Percentiles rank a stretch among this genome's conserved stretches.
Evolutionary conservation across 176 grass and related monocot genomes (phyloP).

Genomic region (Bothriochloa decipiens): DNA sequence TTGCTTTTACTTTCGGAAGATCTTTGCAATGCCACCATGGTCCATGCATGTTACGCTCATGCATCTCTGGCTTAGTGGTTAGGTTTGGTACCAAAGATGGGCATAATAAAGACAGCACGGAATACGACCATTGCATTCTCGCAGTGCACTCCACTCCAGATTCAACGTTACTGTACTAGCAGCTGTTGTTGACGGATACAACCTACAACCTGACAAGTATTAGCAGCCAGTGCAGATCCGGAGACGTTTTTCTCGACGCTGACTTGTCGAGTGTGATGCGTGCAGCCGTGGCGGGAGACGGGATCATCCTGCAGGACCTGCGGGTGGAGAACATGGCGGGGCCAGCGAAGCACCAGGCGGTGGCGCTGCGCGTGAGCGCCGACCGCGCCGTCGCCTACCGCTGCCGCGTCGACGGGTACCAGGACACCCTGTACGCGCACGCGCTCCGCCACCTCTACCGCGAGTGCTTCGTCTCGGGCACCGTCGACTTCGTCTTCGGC

Average conservation of each 20-base stretch:
- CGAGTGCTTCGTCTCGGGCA: slow-evolving; percentile 60
- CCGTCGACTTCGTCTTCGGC: slow-evolving; percentile 72
- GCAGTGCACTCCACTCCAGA: too few relatives aligned
- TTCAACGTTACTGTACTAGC: too few relatives aligned
- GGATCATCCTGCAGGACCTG: slow-evolving; percentile 60
- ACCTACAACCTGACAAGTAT: background rate
- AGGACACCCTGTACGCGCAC: slow-evolving; percentile 65
- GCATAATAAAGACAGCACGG: background rate
- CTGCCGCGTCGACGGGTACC: slow-evolving; percentile 46
- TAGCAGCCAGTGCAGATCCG: background rate
- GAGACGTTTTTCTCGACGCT: background rate
- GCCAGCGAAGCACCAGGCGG: slow-evolving; percentile 78
- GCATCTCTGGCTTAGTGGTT: background rate
- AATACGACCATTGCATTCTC: too few relatives aligned
- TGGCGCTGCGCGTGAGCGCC: slow-evolving; percentile 72
- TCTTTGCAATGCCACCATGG: too few relatives aligned
- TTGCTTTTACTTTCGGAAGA: too few relatives aligned
- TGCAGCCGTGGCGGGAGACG: slow-evolving; percentile 61
- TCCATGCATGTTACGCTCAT: background rate
- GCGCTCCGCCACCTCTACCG: slow-evolving; percentile 61
- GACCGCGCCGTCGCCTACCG: slow-evolving; percentile 58
- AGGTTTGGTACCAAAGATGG: background rate
- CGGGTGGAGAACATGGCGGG: slow-evolving; percentile 73
- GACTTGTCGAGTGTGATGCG: background rate
- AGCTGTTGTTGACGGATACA: too few relatives aligned